These are phyloP conservation scores for Chenopodium quinoa DNA, from an alignment of 148 eudicot genomes.

Conservation along the genomic window DNA sequence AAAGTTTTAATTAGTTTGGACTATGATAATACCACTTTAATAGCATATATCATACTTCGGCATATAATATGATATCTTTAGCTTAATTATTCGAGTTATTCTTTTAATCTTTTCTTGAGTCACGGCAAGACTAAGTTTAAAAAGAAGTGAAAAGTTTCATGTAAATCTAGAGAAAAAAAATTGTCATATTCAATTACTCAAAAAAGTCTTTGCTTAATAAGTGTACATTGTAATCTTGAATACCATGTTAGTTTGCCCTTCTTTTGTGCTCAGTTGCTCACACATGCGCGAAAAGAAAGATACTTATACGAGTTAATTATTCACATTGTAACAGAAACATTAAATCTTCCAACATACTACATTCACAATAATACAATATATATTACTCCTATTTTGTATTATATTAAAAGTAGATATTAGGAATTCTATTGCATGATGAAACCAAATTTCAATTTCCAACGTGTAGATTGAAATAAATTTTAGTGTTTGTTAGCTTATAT, in stretches of 20 bases:
- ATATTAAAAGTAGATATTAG: neutral
- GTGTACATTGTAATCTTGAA: neutral
- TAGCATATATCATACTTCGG: too few relatives aligned
- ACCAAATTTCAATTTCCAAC: too few relatives aligned
- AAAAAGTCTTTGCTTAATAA: neutral
- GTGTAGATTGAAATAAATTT: too few relatives aligned
- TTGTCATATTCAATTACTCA: neutral
- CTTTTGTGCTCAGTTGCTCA: neutral
- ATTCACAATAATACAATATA: too few relatives aligned
- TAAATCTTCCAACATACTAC: too few relatives aligned
- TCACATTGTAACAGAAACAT: too few relatives aligned
- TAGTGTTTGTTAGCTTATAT: too few relatives aligned
- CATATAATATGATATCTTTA: too few relatives aligned
- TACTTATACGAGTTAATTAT: neutral
- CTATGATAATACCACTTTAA: too few relatives aligned
- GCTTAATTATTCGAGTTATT: too few relatives aligned
- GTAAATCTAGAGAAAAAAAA: neutral
- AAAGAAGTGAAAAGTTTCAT: neutral
- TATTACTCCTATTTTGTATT: too few relatives aligned
- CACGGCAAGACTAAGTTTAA: neutral
- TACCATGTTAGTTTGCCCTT: neutral
- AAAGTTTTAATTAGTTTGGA: too few relatives aligned
- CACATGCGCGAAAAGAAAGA: neutral
- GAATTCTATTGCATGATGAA: neutral
- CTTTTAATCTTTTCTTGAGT: neutral